phyloP scores from a whole-genome alignment of 2,329 filamentous ascomycete genomes.

The Diaporthe velutina region DNA sequence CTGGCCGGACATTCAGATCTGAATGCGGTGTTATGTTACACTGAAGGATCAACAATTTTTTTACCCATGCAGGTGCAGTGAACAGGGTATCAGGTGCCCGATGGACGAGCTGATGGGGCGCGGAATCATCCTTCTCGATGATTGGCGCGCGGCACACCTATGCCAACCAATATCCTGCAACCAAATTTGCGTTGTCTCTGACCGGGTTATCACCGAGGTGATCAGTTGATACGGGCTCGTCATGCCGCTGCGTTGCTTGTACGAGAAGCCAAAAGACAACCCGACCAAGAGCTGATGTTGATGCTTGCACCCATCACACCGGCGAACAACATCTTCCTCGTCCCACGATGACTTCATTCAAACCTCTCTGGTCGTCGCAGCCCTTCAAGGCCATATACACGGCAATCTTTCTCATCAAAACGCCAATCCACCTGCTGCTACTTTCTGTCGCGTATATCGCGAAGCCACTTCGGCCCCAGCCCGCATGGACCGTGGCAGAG shows the following conservation, averaged over 20 bases:
- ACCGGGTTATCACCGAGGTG: not conserved
- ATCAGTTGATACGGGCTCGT: not conserved
- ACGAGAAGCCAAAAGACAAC: too few relatives aligned
- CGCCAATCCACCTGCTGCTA: constrained; percentile 28
- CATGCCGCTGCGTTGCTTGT: not conserved
- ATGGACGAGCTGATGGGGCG: not conserved
- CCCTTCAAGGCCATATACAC: constrained; percentile 32
- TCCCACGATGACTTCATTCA: constrained; percentile 2
- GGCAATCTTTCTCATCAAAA: constrained; percentile 19
- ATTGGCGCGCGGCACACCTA: not conserved
- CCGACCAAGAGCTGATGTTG: too few relatives aligned
- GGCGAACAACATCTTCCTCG: not conserved
- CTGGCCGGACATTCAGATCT: not conserved
- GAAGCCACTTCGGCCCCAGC: constrained; percentile 40
- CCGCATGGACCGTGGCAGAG: constrained; percentile 39
- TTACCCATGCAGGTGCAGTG: not conserved
- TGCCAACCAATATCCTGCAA: not conserved
- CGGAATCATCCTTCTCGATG: not conserved
- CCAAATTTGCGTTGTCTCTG: not conserved
- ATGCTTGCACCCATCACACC: not conserved
- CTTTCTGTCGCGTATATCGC: constrained; percentile 39
- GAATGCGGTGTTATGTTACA: not conserved
- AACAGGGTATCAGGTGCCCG: not conserved
- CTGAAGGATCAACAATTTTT: not conserved
- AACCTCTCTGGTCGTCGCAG: constrained; percentile 23